Base-by-base conservation (phyloP, 1,284 basidiomycete genomes). In the Cryptococcus depauperatus region DNA sequence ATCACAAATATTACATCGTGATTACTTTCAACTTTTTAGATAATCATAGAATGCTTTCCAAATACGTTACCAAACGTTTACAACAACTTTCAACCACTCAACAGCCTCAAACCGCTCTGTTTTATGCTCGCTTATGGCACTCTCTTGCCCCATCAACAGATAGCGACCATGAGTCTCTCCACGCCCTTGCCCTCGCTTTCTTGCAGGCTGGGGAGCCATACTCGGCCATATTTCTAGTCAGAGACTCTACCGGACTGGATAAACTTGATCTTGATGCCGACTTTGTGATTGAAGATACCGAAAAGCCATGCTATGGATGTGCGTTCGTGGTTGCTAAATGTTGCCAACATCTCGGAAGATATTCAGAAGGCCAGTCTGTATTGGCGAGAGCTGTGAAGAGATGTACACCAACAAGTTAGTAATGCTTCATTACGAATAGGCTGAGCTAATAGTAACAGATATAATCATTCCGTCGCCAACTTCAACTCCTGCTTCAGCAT, bases 131-230 rank as follows among this genome's bases (percentile, higher is more conserved):
- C 16, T 41, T 68, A 35, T 66, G 60, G 41, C 50, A 58, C 35
- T 52, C 61, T 1, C 43, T 69, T 27, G 27, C 39, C 1, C 39
- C 39, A n/a, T 52, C 59, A 11, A 52, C 52, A 3, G 50, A 58
- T 0, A 69, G 71, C 32, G 82, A 81, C 63, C 87, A 90, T 65
- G 85, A 88, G 66, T 80, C 84, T 54, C 78, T 84, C 45, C 87
- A 91, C 73, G 76, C 89, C 26, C 85, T 87, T 72, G 84, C 86
- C 52, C 81, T 79, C 35, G 78, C 82, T 33, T 78, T 90, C 46
- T 75, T 92, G 37, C 79, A 77, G 10, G 76, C 81, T 53, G 79
- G 78, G 37, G 83, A 87, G 62, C 77, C 82, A 3, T 84, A 87
- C 64, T 84, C 85, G 5, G 86, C 86, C 0, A 69, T 86, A 22